Conservation (phyloP, 805 yeast genomes). For the Brettanomyces nanus region DNA sequence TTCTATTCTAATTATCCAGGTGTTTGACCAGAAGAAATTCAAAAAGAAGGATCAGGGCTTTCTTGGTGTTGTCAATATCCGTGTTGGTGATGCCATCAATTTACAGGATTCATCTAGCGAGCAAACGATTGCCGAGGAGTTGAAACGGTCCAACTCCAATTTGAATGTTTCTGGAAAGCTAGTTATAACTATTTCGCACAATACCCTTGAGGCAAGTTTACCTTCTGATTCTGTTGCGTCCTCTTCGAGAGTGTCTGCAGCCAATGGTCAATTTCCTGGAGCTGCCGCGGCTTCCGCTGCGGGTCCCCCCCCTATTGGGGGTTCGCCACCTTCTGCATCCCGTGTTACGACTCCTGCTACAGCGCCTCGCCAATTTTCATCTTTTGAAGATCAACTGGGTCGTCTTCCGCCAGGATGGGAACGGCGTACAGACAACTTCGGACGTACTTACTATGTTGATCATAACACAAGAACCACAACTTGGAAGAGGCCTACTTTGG, state of each 20-base stretch:
- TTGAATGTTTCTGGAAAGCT: conserved; percentile 90
- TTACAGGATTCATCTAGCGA: conserved; percentile 41
- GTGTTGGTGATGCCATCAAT: conserved; percentile 84
- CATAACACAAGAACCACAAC: conserved; percentile 97
- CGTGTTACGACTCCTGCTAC: conserved; percentile 1
- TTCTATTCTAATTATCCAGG: conserved; percentile 84
- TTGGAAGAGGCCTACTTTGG: conserved; percentile 94
- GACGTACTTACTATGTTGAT: conserved; percentile 96
- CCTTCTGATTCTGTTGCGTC: conserved; percentile 7
- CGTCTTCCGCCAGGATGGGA: conserved; percentile 99
- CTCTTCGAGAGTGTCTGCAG: neutral
- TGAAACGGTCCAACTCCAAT: conserved; percentile 86
- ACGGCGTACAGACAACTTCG: conserved; percentile 93
- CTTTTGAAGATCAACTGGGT: conserved; percentile 96
- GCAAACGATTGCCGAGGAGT: conserved; percentile 87
- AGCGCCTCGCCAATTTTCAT: conserved; percentile 61
- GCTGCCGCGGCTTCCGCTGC: conserved; percentile 21
- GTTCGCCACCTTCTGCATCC: conserved; percentile 1
- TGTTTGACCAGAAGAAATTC: conserved; percentile 94
- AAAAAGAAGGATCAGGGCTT: conserved; percentile 98
- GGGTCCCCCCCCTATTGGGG: too few species aligned
- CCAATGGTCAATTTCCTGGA: conserved; percentile 19
- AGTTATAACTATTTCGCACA: conserved; percentile 63
- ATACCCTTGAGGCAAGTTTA: conserved; percentile 16
- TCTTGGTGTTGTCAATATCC: conserved; percentile 87